Percentiles rank a stretch among this genome's conserved stretches.
Conservation (phyloP, 768 basidiomycete species). For the Leccinellum luteum region DNA sequence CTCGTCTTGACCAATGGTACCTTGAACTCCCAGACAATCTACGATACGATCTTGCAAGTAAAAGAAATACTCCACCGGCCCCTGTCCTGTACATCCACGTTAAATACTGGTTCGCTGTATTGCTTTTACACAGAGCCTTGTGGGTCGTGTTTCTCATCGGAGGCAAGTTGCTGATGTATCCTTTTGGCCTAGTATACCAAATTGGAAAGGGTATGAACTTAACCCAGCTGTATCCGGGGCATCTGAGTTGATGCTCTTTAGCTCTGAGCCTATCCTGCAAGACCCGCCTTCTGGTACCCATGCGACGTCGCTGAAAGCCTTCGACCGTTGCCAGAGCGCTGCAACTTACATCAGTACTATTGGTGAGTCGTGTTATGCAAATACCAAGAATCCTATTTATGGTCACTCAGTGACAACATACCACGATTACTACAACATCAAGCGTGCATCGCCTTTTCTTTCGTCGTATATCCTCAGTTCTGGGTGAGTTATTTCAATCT, state of each 20-base stretch:
- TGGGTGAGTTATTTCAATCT: conserved; percentile 48
- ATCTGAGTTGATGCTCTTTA: conserved; percentile 17
- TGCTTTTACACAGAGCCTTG: conserved; percentile 78
- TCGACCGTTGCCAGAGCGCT: conserved; percentile 73
- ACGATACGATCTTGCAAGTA: conserved; percentile 55
- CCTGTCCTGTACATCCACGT: conserved; percentile 68
- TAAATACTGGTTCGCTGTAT: conserved; percentile 72
- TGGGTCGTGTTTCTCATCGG: conserved; percentile 39
- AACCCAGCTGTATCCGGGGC: background rate
- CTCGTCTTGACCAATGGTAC: conserved; percentile 71
- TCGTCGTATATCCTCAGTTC: conserved; percentile 69
- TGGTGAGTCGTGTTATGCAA: conserved; percentile 38
- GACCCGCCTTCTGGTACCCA: conserved; percentile 39
- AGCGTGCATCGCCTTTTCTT: conserved; percentile 60
- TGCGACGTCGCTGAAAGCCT: conserved; percentile 58
- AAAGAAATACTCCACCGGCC: conserved; percentile 54
- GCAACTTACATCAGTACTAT: conserved; percentile 68
- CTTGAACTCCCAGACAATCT: conserved; percentile 63
- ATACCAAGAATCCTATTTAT: conserved; percentile 4
- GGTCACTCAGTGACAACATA: conserved; percentile 46
- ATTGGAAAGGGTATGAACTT: conserved; percentile 56
- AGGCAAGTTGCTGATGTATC: conserved; percentile 9
- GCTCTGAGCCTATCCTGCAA: conserved; percentile 43
- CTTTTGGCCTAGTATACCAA: conserved; percentile 54
- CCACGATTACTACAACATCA: conserved; percentile 59